These are phyloP conservation scores for Erigeron canadensis DNA, from an alignment of 129 eudicot genomes.

Conservation along the genomic window DNA sequence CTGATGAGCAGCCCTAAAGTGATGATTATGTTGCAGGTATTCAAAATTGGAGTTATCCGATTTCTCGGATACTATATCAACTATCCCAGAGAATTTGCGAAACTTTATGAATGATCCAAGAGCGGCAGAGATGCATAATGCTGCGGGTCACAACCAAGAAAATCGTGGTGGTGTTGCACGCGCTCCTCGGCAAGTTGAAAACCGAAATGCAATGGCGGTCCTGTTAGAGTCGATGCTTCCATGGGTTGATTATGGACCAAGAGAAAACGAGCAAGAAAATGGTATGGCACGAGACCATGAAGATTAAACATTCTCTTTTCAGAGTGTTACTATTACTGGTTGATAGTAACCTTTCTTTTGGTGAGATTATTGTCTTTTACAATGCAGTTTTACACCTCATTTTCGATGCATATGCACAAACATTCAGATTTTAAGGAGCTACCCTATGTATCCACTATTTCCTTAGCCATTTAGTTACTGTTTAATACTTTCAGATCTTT, in stretches of 20 bases:
- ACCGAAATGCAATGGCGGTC: constrained; percentile 72
- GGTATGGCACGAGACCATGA: constrained; percentile 34
- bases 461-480: background rate
- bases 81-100: constrained; percentile 84
- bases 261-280: constrained; percentile 39
- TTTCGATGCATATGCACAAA: background rate
- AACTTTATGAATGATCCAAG: constrained; percentile 75
- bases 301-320: constrained; percentile 17
- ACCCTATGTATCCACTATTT: background rate
- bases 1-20: background rate
- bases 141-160: constrained; percentile 27
- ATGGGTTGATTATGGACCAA: constrained; percentile 61
- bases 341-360: background rate
- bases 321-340: background rate
- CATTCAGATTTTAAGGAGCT: constrained; percentile 5
- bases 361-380: background rate
- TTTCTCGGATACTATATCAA: constrained; percentile 84
- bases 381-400: background rate
- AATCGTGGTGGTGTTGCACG: constrained; percentile 22
- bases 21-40: constrained; percentile 47
- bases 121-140: constrained; percentile 47
- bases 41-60: constrained; percentile 74
- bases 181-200: constrained; percentile 54
- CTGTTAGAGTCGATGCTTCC: constrained; percentile 77
- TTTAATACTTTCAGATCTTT: background rate